phyloP scores from a whole-genome alignment of 179 eudicot species.

The Carnegiea gigantea region DNA sequence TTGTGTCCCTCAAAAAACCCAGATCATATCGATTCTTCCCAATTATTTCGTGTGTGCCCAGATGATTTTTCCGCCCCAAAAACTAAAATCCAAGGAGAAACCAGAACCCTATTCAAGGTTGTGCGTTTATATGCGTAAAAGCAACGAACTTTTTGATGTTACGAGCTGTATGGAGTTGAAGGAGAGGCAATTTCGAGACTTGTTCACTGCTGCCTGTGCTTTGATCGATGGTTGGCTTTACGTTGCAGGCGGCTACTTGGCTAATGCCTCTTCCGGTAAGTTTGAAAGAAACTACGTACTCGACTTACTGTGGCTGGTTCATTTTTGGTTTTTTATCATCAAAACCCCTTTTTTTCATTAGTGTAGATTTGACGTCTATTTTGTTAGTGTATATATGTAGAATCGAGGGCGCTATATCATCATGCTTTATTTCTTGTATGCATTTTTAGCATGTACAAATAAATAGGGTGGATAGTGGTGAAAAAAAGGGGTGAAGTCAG shows the following conservation, averaged over 20 bases:
- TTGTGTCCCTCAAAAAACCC: neutral
- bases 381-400: no score
- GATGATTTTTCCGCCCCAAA: neutral
- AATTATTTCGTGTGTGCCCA: neutral
- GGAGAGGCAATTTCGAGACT: neutral
- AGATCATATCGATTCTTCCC: neutral
- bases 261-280: neutral
- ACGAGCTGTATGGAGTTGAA: conserved; percentile 7
- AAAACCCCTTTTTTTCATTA: no score
- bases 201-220: conserved; percentile 2
- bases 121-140: neutral
- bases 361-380: no score
- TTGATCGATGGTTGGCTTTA: neutral
- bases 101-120: neutral
- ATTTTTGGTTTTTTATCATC: no score
- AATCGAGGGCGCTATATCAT: no score
- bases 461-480: no score
- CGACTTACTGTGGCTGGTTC: no score
- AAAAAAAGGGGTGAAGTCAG: no score
- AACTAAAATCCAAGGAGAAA: neutral
- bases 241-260: neutral
- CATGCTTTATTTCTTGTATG: no score
- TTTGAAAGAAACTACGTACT: no score
- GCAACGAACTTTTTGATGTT: neutral
- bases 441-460: no score